Evolutionary conservation across 2,329 filamentous ascomycete genomes (phyloP).

Genomic region (Rutstroemia sp.): DNA sequence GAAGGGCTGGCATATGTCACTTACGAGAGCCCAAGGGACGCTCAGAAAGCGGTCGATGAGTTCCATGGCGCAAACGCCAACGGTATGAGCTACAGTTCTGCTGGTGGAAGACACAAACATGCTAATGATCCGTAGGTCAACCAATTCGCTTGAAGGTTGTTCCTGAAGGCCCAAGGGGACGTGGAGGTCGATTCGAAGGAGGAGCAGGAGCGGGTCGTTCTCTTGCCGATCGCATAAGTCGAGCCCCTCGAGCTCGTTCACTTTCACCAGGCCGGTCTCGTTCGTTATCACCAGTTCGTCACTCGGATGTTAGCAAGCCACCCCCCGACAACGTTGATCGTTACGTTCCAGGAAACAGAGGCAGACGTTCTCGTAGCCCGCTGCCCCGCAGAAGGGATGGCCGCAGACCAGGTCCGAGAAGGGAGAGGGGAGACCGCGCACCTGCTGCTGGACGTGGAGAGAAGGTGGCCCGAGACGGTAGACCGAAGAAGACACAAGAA

Average conservation of each 20-base stretch:
- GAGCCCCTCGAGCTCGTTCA: conserved; percentile 28
- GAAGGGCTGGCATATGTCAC: conserved; percentile 79
- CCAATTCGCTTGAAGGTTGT: conserved; percentile 70
- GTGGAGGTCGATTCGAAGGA: conserved; percentile 44
- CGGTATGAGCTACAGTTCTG: conserved; percentile 37
- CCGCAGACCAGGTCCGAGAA: conserved; percentile 40
- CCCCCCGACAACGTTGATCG: conserved; percentile 29
- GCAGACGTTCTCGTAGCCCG: conserved; percentile 51
- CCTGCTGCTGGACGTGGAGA: conserved; percentile 36
- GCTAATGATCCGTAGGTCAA: conserved; percentile 46
- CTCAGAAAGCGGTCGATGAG: conserved; percentile 65
- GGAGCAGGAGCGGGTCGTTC: conserved; percentile 49
- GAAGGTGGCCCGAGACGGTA: conserved; percentile 39
- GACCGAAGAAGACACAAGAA: conserved; percentile 77
- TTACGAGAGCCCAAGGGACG: conserved; percentile 65
- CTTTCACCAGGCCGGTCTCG: conserved; percentile 51
- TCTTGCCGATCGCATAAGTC: conserved; percentile 53
- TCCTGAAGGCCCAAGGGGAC: conserved; percentile 38
- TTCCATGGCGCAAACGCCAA: conserved; percentile 90
- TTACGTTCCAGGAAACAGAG: conserved; percentile 27
- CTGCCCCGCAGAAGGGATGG: conserved; percentile 44
- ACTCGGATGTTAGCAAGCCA: conserved; percentile 29
- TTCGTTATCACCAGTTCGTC: conserved; percentile 46
- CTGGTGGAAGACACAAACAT: neutral
- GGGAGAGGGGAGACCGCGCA: conserved; percentile 32